Evolutionary conservation across 768 basidiomycete species (phyloP).

Genomic region (Candolleomyces eurysporus): DNA sequence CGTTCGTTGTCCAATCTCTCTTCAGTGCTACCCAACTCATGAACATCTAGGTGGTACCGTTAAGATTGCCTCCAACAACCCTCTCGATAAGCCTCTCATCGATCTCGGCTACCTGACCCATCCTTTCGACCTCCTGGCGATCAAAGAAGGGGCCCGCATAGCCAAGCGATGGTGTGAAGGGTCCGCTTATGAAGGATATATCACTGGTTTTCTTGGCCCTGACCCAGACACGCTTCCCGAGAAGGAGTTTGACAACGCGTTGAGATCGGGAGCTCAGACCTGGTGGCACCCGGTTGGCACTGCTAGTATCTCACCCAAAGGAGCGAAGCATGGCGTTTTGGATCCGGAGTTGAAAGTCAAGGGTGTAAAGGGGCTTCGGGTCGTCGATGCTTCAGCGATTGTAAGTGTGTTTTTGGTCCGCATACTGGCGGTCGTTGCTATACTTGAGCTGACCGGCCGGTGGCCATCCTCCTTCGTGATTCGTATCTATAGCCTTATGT

Average conservation of each 20-base stretch:
- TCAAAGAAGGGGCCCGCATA: no score
- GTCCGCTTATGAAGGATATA: background rate
- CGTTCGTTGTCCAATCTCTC: background rate
- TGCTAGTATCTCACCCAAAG: constrained; percentile 23
- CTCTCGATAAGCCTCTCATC: no score
- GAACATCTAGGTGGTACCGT: constrained; percentile 13
- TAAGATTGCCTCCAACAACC: constrained; percentile 4
- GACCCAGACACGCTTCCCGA: background rate
- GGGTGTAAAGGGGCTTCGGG: constrained; percentile 25
- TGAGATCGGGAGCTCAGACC: background rate
- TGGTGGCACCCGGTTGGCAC: constrained; percentile 24
- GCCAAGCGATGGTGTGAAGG: background rate
- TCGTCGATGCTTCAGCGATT: constrained; percentile 33
- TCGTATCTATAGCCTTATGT: constrained; percentile 1
- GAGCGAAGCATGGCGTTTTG: constrained; percentile 25
- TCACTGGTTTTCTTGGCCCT: background rate
- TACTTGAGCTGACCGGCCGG: background rate
- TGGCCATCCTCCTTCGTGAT: background rate
- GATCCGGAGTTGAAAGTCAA: constrained; percentile 30
- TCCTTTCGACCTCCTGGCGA: no score
- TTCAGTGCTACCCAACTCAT: constrained; percentile 11
- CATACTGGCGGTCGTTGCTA: no score
- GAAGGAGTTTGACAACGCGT: background rate
- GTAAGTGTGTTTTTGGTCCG: constrained; percentile 15
- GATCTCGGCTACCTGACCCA: no score